These are phyloP conservation scores for Epichloe glyceriae DNA, from an alignment of 2,329 filamentous ascomycete genomes.

Conservation along the genomic window DNA sequence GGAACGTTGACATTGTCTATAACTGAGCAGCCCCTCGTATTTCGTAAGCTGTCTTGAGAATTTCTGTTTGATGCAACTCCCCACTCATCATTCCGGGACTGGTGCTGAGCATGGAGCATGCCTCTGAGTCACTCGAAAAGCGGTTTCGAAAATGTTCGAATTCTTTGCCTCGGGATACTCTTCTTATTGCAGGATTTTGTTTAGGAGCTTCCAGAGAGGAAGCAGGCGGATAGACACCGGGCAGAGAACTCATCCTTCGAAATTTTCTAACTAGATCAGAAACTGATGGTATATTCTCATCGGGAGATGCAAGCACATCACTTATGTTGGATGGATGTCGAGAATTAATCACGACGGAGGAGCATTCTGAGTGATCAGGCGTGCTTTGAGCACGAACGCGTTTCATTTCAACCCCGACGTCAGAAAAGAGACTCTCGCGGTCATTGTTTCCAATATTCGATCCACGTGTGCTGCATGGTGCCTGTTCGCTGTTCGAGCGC, in stretches of 20 bases:
- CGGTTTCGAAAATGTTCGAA: conserved; percentile 5
- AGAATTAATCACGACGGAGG: not conserved
- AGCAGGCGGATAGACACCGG: not conserved
- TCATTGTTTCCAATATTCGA: conserved; percentile 1
- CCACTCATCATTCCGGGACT: not conserved
- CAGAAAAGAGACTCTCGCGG: not conserved
- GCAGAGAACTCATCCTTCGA: conserved; percentile 10
- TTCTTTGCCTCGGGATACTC: conserved; percentile 3
- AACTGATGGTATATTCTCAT: conserved; percentile 11
- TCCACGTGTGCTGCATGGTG: not conserved
- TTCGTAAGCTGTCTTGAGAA: not conserved
- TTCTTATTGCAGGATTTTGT: conserved; percentile 1
- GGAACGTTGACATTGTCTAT: not conserved
- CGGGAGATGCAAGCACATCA: not conserved
- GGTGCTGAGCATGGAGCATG: not conserved
- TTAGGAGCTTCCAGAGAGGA: not conserved
- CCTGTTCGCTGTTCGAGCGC: conserved; percentile 5
- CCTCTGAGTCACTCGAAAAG: conserved; percentile 7
- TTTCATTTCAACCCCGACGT: not conserved
- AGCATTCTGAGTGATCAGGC: conserved; percentile 1
- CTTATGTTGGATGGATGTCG: conserved; percentile 2
- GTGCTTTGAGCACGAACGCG: conserved; percentile 2
- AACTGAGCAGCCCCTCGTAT: not conserved
- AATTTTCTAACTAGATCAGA: conserved; percentile 15
- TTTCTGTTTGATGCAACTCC: not conserved